Evolutionary conservation across 129 eudicot species (phyloP).

Genomic region (Chrysanthemum makinoi): DNA sequence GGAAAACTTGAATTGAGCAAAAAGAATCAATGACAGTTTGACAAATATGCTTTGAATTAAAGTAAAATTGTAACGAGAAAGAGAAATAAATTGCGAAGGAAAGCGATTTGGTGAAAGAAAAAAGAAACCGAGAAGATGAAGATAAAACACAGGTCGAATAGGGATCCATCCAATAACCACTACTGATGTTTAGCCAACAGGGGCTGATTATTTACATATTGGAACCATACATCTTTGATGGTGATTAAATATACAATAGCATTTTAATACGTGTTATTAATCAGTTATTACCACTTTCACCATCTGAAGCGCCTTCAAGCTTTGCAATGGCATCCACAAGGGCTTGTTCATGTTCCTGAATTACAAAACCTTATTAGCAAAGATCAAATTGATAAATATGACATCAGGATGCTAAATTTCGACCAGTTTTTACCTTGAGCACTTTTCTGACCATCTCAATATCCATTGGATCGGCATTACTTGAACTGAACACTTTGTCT

Average conservation of each 20-base stretch:
- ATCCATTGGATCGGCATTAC: slow-evolving; percentile 57
- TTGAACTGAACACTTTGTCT: slow-evolving; percentile 65
- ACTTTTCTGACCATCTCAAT: slow-evolving; percentile 69
- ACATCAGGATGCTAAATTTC: not conserved
- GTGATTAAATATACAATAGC: slow-evolving; percentile 12
- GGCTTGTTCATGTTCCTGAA: slow-evolving; percentile 89
- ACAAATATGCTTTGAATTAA: not conserved
- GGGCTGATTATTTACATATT: slow-evolving; percentile 25
- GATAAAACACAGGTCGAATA: not conserved
- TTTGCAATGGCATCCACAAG: slow-evolving; percentile 77
- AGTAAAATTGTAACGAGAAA: not conserved
- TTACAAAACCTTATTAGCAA: slow-evolving; percentile 2
- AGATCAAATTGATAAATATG: not conserved
- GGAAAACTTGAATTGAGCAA: slow-evolving; percentile 13
- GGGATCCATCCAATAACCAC: slow-evolving; percentile 5
- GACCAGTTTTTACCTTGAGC: slow-evolving; percentile 36
- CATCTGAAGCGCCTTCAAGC: slow-evolving; percentile 75
- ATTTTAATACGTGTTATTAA: slow-evolving; percentile 28
- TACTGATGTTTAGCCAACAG: slow-evolving; percentile 21
- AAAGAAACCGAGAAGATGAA: not conserved
- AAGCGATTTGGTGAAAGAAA: slow-evolving; percentile 1
- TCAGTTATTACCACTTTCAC: slow-evolving; percentile 84
- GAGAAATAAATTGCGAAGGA: no score
- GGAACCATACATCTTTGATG: slow-evolving; percentile 23
- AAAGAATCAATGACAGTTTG: not conserved